A percentile compares a stretch with the other conserved stretches of the same genome.
phyloP scores from a whole-genome alignment of 768 basidiomycete genomes.

The Saitozyma podzolica region DNA sequence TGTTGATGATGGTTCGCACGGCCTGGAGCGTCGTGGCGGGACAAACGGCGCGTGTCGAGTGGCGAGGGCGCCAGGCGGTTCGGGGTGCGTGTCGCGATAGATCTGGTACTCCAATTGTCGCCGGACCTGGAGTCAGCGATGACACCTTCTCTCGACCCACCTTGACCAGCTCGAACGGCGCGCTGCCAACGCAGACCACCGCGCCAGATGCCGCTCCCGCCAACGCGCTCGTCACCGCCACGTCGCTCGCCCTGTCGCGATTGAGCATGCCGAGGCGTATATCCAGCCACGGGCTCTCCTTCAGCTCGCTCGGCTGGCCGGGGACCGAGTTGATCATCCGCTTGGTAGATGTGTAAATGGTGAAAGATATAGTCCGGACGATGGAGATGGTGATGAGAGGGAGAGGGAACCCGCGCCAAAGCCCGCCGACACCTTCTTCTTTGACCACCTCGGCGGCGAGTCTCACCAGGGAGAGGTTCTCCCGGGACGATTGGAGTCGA shows the following conservation, averaged over 20 bases:
- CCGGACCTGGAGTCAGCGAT: conserved; percentile 62
- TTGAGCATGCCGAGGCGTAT: conserved; percentile 33
- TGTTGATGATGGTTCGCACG: conserved; percentile 70
- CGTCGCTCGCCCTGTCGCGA: conserved; percentile 58
- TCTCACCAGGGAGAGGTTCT: conserved; percentile 68
- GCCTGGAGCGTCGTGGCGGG: conserved; percentile 74
- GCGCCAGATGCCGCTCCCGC: conserved; percentile 87
- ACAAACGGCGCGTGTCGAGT: conserved; percentile 53
- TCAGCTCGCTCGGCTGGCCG: background rate
- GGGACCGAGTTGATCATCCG: conserved; percentile 38
- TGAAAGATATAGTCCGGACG: conserved; percentile 65
- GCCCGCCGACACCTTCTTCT: conserved; percentile 60
- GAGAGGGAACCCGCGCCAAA: conserved; percentile 59
- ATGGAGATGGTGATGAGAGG: conserved; percentile 94
- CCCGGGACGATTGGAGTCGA: conserved; percentile 79
- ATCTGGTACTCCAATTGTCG: conserved; percentile 90
- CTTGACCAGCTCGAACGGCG: conserved; percentile 96
- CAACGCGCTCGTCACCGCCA: conserved; percentile 72
- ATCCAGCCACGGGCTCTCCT: conserved; percentile 26
- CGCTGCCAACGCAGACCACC: conserved; percentile 82
- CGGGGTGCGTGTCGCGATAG: conserved; percentile 60
- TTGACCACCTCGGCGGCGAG: conserved; percentile 51
- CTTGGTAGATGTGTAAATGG: conserved; percentile 51
- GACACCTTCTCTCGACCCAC: conserved; percentile 53
- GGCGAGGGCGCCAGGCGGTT: conserved; percentile 11